Evolutionary conservation across 164 flowering plant genomes (phyloP).

Genomic region (Magnolia officinalis): DNA sequence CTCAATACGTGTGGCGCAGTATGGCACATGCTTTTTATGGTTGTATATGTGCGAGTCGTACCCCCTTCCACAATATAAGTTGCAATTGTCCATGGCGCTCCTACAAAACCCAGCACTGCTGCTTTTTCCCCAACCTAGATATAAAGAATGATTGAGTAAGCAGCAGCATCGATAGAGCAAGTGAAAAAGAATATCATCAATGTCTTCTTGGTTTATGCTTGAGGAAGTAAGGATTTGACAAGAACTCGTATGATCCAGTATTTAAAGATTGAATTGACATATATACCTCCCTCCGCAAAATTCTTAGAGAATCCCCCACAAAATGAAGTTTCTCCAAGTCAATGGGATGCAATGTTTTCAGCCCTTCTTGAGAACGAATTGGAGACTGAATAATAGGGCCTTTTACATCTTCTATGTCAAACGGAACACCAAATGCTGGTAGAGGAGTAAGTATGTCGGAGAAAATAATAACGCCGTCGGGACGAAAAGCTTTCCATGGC

Average conservation of each 20-base stretch:
- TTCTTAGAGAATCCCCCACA: constrained; percentile 83
- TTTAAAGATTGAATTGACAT: background rate
- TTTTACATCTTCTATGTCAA: constrained; percentile 87
- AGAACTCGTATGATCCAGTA: too few relatives aligned
- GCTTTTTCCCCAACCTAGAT: constrained; percentile 75
- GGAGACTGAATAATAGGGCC: constrained; percentile 92
- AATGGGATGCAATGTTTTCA: constrained; percentile 78
- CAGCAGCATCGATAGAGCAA: background rate
- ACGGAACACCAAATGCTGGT: constrained; percentile 96
- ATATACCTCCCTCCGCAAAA: constrained; percentile 79
- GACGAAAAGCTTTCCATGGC: constrained; percentile 96
- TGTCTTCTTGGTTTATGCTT: too few relatives aligned
- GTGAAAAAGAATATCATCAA: background rate
- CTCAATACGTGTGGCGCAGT: constrained; percentile 77
- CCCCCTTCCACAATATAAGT: constrained; percentile 96
- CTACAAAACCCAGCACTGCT: constrained; percentile 95
- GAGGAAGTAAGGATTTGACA: too few relatives aligned
- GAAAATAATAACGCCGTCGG: constrained; percentile 95
- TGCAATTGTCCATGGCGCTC: constrained; percentile 98
- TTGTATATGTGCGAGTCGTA: constrained; percentile 83
- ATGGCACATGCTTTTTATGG: constrained; percentile 92
- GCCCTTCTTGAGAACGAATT: constrained; percentile 66
- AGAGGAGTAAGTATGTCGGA: constrained; percentile 97
- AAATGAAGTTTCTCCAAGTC: constrained; percentile 75
- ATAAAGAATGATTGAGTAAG: constrained; percentile 2